A percentile compares a stretch with the other conserved stretches of the same genome.
phyloP scores from a whole-genome alignment of 2,329 filamentous ascomycete genomes.

The Bisporella sp. region DNA sequence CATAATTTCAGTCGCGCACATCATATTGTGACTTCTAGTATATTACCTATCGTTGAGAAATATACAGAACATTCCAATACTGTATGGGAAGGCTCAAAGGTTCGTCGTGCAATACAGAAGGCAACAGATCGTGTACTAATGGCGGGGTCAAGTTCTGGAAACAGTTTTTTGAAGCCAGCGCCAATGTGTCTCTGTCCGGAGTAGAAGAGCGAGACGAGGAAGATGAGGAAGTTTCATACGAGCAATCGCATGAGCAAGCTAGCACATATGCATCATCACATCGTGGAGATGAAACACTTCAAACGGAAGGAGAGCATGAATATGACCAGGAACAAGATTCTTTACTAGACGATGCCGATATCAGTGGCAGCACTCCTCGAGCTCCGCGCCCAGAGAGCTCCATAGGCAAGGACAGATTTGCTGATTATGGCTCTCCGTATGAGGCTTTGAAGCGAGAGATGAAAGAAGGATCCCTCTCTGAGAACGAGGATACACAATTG shows the following conservation, averaged over 20 bases:
- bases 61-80: slow-evolving; percentile 90
- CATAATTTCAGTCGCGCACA: slow-evolving; percentile 97
- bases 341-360: slow-evolving; percentile 55
- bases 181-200: slow-evolving; percentile 91
- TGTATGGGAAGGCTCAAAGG: slow-evolving; percentile 96
- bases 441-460: slow-evolving; percentile 66
- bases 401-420: slow-evolving; percentile 43
- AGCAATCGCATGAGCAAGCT: slow-evolving; percentile 25
- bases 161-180: slow-evolving; percentile 97
- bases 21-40: slow-evolving; percentile 88
- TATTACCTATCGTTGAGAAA: slow-evolving; percentile 87
- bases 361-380: slow-evolving; percentile 63
- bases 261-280: slow-evolving; percentile 32
- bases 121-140: slow-evolving; percentile 8
- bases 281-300: slow-evolving; percentile 23
- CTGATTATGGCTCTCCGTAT: slow-evolving; percentile 69
- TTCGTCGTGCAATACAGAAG: slow-evolving; percentile 28
- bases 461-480: slow-evolving; percentile 32
- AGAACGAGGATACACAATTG: slow-evolving; percentile 34
- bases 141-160: slow-evolving; percentile 77
- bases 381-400: slow-evolving; percentile 43
- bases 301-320: slow-evolving; percentile 14
- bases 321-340: slow-evolving; percentile 49
- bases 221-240: slow-evolving; percentile 39
- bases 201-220: slow-evolving; percentile 74